phyloP scores from a whole-genome alignment of 2,329 filamentous ascomycete genomes.

The Mycosphaerelloides madeirae region DNA sequence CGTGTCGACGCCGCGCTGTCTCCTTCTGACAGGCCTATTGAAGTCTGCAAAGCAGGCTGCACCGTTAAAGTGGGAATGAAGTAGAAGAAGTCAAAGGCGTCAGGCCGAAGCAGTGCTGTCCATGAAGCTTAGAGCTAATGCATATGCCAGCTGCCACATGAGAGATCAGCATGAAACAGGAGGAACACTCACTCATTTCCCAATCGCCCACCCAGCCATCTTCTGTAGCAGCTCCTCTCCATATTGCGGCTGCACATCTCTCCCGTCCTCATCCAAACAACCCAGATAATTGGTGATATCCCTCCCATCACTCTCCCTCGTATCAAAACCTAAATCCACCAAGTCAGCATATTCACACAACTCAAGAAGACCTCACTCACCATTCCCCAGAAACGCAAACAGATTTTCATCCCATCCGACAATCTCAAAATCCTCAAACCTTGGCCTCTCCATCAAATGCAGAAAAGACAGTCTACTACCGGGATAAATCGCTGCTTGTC shows the following conservation, averaged over 20 bases:
- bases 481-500: conserved; percentile 38
- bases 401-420: conserved; percentile 37
- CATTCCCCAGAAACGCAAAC: conserved; percentile 41
- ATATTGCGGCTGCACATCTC: conserved; percentile 40
- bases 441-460: conserved; percentile 33
- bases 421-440: conserved; percentile 43
- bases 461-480: conserved; percentile 38
- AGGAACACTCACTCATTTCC: conserved; percentile 13
- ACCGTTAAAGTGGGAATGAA: no score
- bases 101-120: no score
- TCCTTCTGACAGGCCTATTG: no score
- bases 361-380: conserved; percentile 1
- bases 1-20: no score
- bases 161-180: no score
- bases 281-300: conserved; percentile 46
- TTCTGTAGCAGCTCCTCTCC: conserved; percentile 36
- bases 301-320: conserved; percentile 44
- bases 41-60: no score
- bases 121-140: no score
- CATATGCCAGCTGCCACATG: no score
- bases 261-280: conserved; percentile 33
- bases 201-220: conserved; percentile 34
- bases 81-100: no score
- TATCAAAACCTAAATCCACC: conserved; percentile 34
- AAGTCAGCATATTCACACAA: conserved; percentile 1